phyloP scores from a whole-genome alignment of 371 early-diverging fungal species.

The Mortierella sp. region DNA sequence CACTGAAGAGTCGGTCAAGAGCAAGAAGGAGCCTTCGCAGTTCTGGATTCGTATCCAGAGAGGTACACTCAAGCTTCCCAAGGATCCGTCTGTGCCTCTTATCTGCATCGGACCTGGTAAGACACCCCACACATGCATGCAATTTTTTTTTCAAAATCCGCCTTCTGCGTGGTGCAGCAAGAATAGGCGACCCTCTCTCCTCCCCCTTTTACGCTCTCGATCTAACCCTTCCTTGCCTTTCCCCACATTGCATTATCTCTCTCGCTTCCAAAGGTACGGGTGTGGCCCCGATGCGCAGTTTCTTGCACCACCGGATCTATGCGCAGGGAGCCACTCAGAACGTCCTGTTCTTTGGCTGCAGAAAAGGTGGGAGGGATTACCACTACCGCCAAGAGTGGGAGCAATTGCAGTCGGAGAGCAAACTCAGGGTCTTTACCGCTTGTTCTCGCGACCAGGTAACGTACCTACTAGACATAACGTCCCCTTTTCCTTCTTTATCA shows the following conservation, averaged over 20 bases:
- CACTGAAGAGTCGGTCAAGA: neutral
- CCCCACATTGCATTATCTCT: neutral
- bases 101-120: conserved; percentile 85
- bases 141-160: neutral
- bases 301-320: conserved; percentile 77
- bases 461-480: neutral
- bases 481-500: neutral
- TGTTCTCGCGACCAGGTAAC: conserved; percentile 82
- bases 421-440: conserved; percentile 76
- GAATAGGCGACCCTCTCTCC: no score
- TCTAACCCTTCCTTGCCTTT: neutral
- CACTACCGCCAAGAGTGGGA: conserved; percentile 79
- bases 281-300: conserved; percentile 92
- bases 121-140: neutral
- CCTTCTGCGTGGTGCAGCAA: neutral
- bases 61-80: conserved; percentile 84
- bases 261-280: conserved; percentile 75
- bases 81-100: conserved; percentile 64
- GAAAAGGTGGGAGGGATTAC: conserved; percentile 78
- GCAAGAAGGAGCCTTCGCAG: conserved; percentile 43
- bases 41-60: conserved; percentile 71
- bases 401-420: conserved; percentile 60
- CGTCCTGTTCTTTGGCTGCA: conserved; percentile 87
- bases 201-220: neutral
- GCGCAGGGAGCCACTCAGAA: conserved; percentile 65